Evolutionary conservation across 192 early-diverging fungal genomes (phyloP), one percentile per base, ranked within the genome.

Genomic region (Pilobolus umbonatus): DNA sequence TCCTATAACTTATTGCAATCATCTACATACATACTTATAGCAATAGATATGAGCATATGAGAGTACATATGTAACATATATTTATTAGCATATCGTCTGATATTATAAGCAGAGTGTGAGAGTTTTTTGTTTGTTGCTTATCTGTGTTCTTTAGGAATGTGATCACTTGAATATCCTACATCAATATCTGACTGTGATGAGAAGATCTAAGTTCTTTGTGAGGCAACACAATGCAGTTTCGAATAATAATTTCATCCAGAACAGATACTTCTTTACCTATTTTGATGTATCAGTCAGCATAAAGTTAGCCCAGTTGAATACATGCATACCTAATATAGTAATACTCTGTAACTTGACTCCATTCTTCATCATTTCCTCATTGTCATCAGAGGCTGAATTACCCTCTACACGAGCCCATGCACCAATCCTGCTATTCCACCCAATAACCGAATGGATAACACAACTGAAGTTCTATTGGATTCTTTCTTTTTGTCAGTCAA

Each of bases 211-310:
- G 75, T 57, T 95, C 96, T 86, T 99, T 99, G 78, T 97, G 89
- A 30, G 96, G 96, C 61, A 99, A 68, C 24, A 99, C 94, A 57
- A 97, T 93, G 56, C 94, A 97, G 79, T 97, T 96, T 62, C 96
- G 82, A 65, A 96, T 89, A 32, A 93, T 86, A 57, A 82, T 81
- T 78, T 99, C 94, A 68, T 95, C 93, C 60, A 86, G 87, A 43
- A 97, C 89, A 7, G 82, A 81, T 26, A 96, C 93, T 65, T 91
- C 92, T 69, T 93, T 91, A 54, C 86, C 75, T 75, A 63, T 59
- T 39, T n/a, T 9, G 14, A n/a, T n/a, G n/a, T n/a, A n/a, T n/a
- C n/a, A n/a, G n/a, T n/a, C 35, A 36, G 5, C 35, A 36, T 44
- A 22, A 7, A 44, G n/a, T 21, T n/a, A 44, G 5, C 17, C 15